Percentiles rank a stretch among this genome's conserved stretches.
Conservation (phyloP, 306 rosid species). For the Medicago ruthenica region DNA sequence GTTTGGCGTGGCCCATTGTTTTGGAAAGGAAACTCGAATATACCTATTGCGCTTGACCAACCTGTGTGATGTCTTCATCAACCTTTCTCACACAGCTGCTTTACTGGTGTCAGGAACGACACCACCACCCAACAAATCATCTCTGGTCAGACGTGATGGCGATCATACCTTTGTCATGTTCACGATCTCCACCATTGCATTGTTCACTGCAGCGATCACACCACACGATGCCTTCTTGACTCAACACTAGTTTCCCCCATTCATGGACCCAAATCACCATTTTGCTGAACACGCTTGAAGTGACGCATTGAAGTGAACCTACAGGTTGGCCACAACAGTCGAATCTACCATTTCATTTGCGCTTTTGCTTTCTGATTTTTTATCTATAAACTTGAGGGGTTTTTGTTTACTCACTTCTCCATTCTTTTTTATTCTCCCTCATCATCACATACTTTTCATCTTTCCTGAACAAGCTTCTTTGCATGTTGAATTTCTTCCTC, state of each 20-base stretch:
- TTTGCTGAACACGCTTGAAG: neutral
- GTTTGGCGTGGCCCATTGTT: neutral
- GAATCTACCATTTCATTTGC: neutral
- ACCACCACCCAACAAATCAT: neutral
- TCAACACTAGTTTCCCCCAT: neutral
- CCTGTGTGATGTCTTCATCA: too few relatives aligned
- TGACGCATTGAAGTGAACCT: neutral
- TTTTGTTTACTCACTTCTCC: slow-evolving; percentile 15
- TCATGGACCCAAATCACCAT: neutral
- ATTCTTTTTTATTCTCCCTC: slow-evolving; percentile 1
- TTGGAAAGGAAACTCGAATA: neutral
- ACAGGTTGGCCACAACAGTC: neutral
- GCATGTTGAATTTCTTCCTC: neutral
- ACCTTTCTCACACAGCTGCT: too few relatives aligned
- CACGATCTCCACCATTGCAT: neutral
- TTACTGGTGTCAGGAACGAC: neutral
- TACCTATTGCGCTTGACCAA: neutral
- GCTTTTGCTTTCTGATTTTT: slow-evolving; percentile 2
- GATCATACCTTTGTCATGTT: neutral
- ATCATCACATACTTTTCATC: slow-evolving; percentile 8
- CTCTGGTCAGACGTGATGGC: neutral
- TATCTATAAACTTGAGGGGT: neutral
- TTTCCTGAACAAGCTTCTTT: neutral
- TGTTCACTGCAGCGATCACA: neutral
- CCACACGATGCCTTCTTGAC: neutral